Evolutionary conservation across 1,139 yeast species (phyloP).

Genomic region (Pichia cactophila): DNA sequence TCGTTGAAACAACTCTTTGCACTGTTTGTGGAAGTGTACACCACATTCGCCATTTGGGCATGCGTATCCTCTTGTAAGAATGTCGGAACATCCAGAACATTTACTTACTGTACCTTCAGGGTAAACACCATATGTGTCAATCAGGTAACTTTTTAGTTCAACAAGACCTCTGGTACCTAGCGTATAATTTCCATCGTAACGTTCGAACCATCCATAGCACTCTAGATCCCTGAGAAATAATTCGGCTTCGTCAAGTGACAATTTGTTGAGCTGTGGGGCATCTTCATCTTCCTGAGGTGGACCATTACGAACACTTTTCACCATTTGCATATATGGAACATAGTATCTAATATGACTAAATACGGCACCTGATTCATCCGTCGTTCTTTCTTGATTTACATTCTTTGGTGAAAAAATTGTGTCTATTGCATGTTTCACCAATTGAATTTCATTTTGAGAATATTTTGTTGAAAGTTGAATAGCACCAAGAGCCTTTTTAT

Average conservation of each 20-base stretch:
- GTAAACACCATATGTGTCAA: constrained; percentile 31
- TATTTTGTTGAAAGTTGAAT: constrained; percentile 38
- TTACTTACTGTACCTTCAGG: constrained; percentile 36
- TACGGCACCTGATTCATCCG: background rate
- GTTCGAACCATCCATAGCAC: constrained; percentile 47
- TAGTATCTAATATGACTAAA: constrained; percentile 6
- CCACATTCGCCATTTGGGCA: constrained; percentile 32
- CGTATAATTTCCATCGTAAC: constrained; percentile 22
- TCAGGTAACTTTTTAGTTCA: constrained; percentile 41
- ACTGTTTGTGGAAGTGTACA: constrained; percentile 41
- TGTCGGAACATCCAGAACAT: constrained; percentile 50
- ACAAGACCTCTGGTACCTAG: constrained; percentile 37
- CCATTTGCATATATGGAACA: constrained; percentile 13
- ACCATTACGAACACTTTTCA: constrained; percentile 8
- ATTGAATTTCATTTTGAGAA: constrained; percentile 41
- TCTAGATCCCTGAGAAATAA: constrained; percentile 35
- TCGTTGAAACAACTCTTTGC: constrained; percentile 35
- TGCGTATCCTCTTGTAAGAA: constrained; percentile 47
- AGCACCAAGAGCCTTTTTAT: constrained; percentile 35
- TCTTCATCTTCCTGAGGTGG: constrained; percentile 10
- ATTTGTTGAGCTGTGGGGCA: constrained; percentile 12
- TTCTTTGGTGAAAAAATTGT: constrained; percentile 26
- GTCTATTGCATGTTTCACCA: constrained; percentile 44
- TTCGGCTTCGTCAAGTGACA: constrained; percentile 25
- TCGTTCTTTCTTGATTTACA: constrained; percentile 2